Base-by-base conservation (phyloP, 2,329 filamentous ascomycete species). In the Fusarium nanum region DNA sequence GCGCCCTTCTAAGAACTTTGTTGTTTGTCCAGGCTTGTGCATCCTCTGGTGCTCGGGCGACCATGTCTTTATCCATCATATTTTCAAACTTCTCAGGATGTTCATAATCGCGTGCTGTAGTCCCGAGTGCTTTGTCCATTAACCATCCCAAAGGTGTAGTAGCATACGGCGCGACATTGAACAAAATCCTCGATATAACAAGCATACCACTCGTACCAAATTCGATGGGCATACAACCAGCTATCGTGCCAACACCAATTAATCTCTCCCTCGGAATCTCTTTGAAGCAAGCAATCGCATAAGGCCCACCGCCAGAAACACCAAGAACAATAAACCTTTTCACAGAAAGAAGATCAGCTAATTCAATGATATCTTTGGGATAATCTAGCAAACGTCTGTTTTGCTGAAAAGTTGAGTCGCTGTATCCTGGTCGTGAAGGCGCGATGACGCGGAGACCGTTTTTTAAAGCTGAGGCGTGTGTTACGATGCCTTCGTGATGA, bases 191-290 rank as follows among this genome's bases (percentile, higher is more conserved):
- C 2, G 28, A 30, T 30, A 30, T 30, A 0, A 30, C 30, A 6
- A 71, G n/a, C 67, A 68, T 68, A 3, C 67, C 67, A 13, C 62
- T 10, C 1, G 67, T 70, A 1, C 58, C 57, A 18, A 70, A 64
- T 4, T 58, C 70, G 2, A 58, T 20, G 3, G 67, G 67, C 67
- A 70, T 70, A 0, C 67, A 22, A 2, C 67, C 58, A 5, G 67
- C 67, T 9, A 60, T 47, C 3, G 56, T 62, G 0, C 58, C 54
- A 5, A 70, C 40, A 5, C 67, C 67, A 1, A 60, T 22, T 0
- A 70, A 20, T 1, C 67, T 55, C 3, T 71, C 58, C 2, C 40
- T 27, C 0, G 67, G 46, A 3, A 68, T 56, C 3, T 55, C 54
- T 11, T 63, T 70, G 3, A 64, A 54, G 7, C 67, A 71, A 1